These are phyloP conservation scores for Kokia cookei DNA, from an alignment of 441 rosid species.

Conservation along the genomic window DNA sequence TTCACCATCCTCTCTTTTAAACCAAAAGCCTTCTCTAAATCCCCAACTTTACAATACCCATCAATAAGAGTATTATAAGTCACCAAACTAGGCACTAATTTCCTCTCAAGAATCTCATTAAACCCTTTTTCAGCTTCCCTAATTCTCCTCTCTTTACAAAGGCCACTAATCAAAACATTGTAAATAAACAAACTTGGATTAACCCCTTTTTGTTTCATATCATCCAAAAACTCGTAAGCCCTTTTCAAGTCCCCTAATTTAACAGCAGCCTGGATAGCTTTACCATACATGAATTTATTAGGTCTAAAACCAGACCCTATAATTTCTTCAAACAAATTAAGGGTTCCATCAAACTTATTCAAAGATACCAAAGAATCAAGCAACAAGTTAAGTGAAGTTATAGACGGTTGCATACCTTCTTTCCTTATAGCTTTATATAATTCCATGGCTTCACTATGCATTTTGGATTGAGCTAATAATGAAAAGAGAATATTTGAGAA, in stretches of 20 bases:
- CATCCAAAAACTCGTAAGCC: constrained; percentile 43
- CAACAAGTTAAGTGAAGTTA: constrained; percentile 32
- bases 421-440: constrained; percentile 32
- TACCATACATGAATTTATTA: constrained; percentile 48
- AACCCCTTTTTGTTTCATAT: constrained; percentile 44
- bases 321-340: constrained; percentile 46
- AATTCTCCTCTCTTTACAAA: constrained; percentile 48
- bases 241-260: constrained; percentile 46
- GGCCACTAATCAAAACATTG: constrained; percentile 55
- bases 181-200: constrained; percentile 47
- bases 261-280: constrained; percentile 65
- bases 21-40: constrained; percentile 34
- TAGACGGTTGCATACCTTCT: constrained; percentile 42
- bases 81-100: constrained; percentile 33
- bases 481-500: constrained; percentile 43
- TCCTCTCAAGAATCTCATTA: constrained; percentile 52
- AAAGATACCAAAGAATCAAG: constrained; percentile 37
- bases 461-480: constrained; percentile 34
- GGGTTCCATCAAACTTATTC: constrained; percentile 33
- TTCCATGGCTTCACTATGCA: constrained; percentile 40
- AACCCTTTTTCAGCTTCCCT: constrained; percentile 56
- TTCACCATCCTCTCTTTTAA: constrained; percentile 51
- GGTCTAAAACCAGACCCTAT: constrained; percentile 39
- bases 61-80: constrained; percentile 68
- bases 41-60: constrained; percentile 63